Base-by-base conservation (phyloP, 176 grass and related monocot genomes). In the Guadua angustifolia region DNA sequence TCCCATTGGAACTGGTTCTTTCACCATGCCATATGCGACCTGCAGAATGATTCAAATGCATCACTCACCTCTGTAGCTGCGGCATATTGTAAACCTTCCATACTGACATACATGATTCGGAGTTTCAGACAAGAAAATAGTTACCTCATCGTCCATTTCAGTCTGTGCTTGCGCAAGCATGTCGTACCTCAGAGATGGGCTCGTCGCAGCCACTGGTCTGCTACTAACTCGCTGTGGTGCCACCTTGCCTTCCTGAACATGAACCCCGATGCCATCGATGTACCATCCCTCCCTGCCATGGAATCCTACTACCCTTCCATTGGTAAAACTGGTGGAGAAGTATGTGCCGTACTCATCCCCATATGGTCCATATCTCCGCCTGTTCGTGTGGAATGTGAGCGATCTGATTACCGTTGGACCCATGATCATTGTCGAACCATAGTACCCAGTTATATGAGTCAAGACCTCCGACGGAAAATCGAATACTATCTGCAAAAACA, bases 281-380 rank as follows among this genome's bases (percentile, higher is more conserved):
- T 82, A 95, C 96, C 96, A 95, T 14, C 93, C 96, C 78, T 91
- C 88, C 46, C 91, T 86, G 39, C 96, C 96, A 46, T 95, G 93
- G 82, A 99, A 99, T 17, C 93, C 96, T 22, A 95, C 91, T 26
- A 99, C 24, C 47, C 74, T 93, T 15, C 93, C 96, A 13, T 90
- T 83, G 5, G 89, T 84, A 52, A 99, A 90, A 77, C 75, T 90
- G 38, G 96, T 92, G 5, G 96, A 94, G 86, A 99, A 99, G 69
- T 95, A 99, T 2, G 80, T 89, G 40, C 96, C 93, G 5, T 60
- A 79, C 84, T 99, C 88, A 17, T 95, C 96, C 2, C 96, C 96
- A 2, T 92, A 99, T 0, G 93, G 96, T 72, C 96, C 93, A 18
- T 94, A 90, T 6, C 73, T 81, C 56, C 73, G 86, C 75, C 84